Base-by-base conservation (phyloP, 1,139 yeast genomes). In the Debaryomyces sp. region DNA sequence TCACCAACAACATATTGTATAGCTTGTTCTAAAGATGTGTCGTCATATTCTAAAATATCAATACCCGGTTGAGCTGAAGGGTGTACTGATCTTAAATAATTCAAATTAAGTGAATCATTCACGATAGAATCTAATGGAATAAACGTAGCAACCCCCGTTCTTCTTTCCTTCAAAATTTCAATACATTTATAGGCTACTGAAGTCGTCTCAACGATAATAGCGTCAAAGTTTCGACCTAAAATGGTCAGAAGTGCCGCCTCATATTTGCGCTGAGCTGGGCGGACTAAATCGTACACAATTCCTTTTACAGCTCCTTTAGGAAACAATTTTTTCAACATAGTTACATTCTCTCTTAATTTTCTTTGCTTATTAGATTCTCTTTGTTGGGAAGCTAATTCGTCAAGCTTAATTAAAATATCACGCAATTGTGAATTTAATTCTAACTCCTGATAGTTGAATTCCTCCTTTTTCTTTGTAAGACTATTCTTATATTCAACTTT, bases 141-240 rank as follows among this genome's bases (percentile, higher is more conserved):
- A 58, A 94, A 92, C 0, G 96, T 84, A 1, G 94, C 92, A 12
- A 82, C 79, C 43, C 98, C 97, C 10, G 87, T 74, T 54, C 97
- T 78, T 62, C 95, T 94, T 55, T 89, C 96, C 58, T 91, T 89
- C 64, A 94, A 73, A 49, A 87, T 86, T 15, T 84, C 82, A 58
- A 94, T 87, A 68, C 99, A 92, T 54, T 84, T 86, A 50, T 86
- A 83, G 1, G 97, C 99, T 17, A 87, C 81, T 10, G 84, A 67
- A 2, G 87, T 70, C 22, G 82, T 81, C 57, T 90, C 96, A 4
- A 94, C 99, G 29, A 94, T 80, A 9, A 94, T 80, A 0, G 97
- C 81, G 63, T 94, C 96, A 56, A 85, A 81, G 59, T 89, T 81
- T 54, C 81, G 79, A 4, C 98, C 99, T 40, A 94, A 70, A 6